Evolutionary conservation across 495 filamentous ascomycete genomes (phyloP).

Genomic region (Trichoderma gamsii): DNA sequence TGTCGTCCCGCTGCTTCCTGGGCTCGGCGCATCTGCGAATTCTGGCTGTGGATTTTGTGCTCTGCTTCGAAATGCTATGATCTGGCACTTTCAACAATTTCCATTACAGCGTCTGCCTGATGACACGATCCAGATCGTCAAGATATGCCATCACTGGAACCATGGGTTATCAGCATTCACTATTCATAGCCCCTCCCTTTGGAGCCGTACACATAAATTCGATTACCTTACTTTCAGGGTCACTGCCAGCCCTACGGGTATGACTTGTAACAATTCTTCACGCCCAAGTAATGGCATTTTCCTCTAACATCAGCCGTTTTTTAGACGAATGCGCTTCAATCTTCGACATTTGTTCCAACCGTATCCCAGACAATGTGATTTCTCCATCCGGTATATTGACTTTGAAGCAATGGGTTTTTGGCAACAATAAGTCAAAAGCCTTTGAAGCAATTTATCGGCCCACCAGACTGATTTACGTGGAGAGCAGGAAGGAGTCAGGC

Average conservation of each 20-base stretch:
- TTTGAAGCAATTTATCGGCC: background rate
- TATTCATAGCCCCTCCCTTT: background rate
- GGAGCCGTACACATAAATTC: background rate
- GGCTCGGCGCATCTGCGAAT: background rate
- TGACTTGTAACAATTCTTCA: background rate
- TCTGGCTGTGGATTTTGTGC: background rate
- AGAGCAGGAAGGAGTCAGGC: background rate
- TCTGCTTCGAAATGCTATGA: background rate
- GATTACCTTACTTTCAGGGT: background rate
- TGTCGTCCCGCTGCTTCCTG: background rate
- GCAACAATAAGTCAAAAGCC: background rate
- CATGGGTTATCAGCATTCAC: background rate
- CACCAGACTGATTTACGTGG: background rate
- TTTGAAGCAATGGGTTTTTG: background rate
- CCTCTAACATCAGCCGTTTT: background rate
- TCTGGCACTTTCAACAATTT: background rate
- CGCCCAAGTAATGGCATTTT: background rate
- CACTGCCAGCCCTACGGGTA: background rate
- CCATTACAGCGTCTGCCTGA: background rate
- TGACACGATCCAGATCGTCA: background rate
- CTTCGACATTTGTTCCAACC: background rate
- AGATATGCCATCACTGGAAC: background rate
- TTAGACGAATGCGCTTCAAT: background rate
- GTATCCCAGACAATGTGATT: background rate
- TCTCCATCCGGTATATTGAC: background rate